A percentile compares a stretch with the other conserved stretches of the same genome.
Conservation (phyloP, 2,329 filamentous ascomycete species). For the Hypoxylon sp. region DNA sequence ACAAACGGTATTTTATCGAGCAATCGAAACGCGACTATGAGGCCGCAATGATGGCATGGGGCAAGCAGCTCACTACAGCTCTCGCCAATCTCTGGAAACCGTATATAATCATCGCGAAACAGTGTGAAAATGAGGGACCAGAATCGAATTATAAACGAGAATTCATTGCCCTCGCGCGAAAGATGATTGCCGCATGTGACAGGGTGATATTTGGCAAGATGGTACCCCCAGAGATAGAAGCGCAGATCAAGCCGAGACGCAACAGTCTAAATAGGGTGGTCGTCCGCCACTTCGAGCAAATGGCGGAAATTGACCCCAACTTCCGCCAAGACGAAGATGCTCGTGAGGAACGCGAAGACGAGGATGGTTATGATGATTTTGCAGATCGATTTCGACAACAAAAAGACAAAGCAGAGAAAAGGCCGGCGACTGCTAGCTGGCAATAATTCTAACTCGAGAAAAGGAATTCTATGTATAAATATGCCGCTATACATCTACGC, state of each 20-base stretch:
- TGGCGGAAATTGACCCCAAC: slow-evolving; percentile 36
- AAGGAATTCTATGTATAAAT: slow-evolving; percentile 16
- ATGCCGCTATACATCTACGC: slow-evolving; percentile 11
- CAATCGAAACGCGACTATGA: slow-evolving; percentile 53
- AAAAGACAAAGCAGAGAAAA: not conserved
- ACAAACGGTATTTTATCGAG: slow-evolving; percentile 59
- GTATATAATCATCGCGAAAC: slow-evolving; percentile 54
- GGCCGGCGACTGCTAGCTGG: not conserved
- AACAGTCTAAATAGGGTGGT: slow-evolving; percentile 50
- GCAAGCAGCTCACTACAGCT: slow-evolving; percentile 65
- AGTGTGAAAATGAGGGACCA: slow-evolving; percentile 31
- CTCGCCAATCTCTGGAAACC: slow-evolving; percentile 67
- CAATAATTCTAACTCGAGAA: not conserved
- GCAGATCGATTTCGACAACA: not conserved
- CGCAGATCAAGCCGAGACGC: slow-evolving; percentile 42
- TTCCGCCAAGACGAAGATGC: slow-evolving; percentile 26
- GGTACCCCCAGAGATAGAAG: slow-evolving; percentile 31
- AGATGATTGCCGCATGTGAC: slow-evolving; percentile 52
- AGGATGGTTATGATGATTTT: slow-evolving; percentile 7
- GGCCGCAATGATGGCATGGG: slow-evolving; percentile 62
- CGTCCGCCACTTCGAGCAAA: slow-evolving; percentile 46
- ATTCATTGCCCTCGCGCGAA: slow-evolving; percentile 51
- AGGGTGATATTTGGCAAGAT: slow-evolving; percentile 44
- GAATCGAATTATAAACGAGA: slow-evolving; percentile 37
- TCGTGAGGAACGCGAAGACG: slow-evolving; percentile 26